Percentiles rank a stretch among this genome's conserved stretches.
Conservation (phyloP, 768 basidiomycete species). For the Podaxis sp. region DNA sequence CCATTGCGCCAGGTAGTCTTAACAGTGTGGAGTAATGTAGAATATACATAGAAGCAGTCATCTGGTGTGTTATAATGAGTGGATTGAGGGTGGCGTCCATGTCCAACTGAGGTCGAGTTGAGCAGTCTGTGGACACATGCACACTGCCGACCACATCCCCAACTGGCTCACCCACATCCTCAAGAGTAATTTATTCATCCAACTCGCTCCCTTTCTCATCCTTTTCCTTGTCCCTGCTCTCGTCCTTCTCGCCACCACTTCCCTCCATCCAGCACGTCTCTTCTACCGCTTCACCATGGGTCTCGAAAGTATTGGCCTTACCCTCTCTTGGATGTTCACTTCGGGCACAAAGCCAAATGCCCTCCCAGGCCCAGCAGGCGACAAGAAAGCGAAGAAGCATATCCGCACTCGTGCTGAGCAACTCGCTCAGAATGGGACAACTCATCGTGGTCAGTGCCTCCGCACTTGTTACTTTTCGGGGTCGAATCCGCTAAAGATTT, state of each 20-base stretch:
- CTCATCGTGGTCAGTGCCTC: conserved; percentile 18
- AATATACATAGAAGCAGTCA: background rate
- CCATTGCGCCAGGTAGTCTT: conserved; percentile 88
- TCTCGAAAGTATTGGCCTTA: conserved; percentile 50
- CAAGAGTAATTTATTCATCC: conserved; percentile 40
- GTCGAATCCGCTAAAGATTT: background rate
- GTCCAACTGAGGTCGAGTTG: background rate
- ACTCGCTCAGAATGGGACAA: conserved; percentile 37
- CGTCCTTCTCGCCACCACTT: conserved; percentile 37
- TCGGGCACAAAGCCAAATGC: conserved; percentile 25
- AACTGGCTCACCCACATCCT: conserved; percentile 36
- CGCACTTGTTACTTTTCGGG: conserved; percentile 1
- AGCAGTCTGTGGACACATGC: conserved; percentile 33
- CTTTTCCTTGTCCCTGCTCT: conserved; percentile 51
- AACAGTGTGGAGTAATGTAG: too few relatives aligned
- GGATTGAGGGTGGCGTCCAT: background rate
- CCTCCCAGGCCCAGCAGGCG: conserved; percentile 16
- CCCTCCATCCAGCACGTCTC: conserved; percentile 21
- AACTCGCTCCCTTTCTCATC: conserved; percentile 52
- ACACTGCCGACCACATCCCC: conserved; percentile 35
- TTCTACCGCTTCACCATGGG: conserved; percentile 41
- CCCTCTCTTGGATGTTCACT: conserved; percentile 58
- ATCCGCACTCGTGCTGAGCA: conserved; percentile 55
- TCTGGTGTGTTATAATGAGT: background rate
- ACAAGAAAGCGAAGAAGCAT: conserved; percentile 45